phyloP scores from a whole-genome alignment of 768 basidiomycete species.

The Rhizopogon vesiculosus region DNA sequence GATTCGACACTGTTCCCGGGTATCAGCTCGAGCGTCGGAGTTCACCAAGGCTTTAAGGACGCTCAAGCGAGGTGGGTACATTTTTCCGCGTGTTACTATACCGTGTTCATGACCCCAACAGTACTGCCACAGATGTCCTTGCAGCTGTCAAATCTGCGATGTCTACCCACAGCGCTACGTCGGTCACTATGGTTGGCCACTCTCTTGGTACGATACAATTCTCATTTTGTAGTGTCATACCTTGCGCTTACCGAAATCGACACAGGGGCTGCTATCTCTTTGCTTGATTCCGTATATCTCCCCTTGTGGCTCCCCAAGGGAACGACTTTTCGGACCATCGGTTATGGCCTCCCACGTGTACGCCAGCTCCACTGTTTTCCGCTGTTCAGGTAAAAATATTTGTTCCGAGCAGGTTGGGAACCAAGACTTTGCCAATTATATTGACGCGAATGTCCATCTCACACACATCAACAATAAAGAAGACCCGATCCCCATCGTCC shows the following conservation, averaged over 20 bases:
- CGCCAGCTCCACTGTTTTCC: neutral
- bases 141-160: slow-evolving; percentile 40
- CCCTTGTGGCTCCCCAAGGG: slow-evolving; percentile 31
- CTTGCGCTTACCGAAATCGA: neutral
- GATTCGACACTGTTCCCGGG: slow-evolving; percentile 46
- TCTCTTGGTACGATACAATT: slow-evolving; percentile 27
- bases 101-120: slow-evolving; percentile 8
- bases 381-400: neutral
- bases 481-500: slow-evolving; percentile 34
- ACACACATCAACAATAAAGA: slow-evolving; percentile 53
- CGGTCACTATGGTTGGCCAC: slow-evolving; percentile 43
- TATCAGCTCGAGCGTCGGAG: slow-evolving; percentile 33
- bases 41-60: slow-evolving; percentile 43
- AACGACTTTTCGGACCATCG: slow-evolving; percentile 26
- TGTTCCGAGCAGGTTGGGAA: slow-evolving; percentile 41
- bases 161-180: slow-evolving; percentile 25
- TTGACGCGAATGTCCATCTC: slow-evolving; percentile 40
- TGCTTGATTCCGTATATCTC: slow-evolving; percentile 36
- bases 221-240: neutral
- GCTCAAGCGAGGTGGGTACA: slow-evolving; percentile 39
- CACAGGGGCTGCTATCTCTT: slow-evolving; percentile 31
- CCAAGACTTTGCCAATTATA: slow-evolving; percentile 53
- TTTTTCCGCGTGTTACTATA: neutral
- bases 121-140: slow-evolving; percentile 37
- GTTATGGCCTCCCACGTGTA: slow-evolving; percentile 34